Conservation (phyloP, 345 rosid species). For the Cardiospermum halicacabum region DNA sequence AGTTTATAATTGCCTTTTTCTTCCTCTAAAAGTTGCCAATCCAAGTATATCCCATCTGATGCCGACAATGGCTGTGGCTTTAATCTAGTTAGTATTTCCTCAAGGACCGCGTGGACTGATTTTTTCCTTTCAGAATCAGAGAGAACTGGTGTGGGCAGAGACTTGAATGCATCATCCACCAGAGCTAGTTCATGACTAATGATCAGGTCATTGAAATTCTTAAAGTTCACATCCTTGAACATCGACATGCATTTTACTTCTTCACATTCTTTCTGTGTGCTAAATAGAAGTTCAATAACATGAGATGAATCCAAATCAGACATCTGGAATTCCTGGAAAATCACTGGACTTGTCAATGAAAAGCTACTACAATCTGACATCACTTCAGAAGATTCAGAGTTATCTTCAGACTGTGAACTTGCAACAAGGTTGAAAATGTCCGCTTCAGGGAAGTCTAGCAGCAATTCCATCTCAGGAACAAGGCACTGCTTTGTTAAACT, state of each 20-base stretch:
- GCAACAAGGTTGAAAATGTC: slow-evolving; percentile 48
- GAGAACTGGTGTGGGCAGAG: slow-evolving; percentile 68
- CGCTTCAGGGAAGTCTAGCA: slow-evolving; percentile 28
- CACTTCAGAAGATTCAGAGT: slow-evolving; percentile 24
- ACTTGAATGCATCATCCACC: slow-evolving; percentile 66
- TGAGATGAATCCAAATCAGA: slow-evolving; percentile 43
- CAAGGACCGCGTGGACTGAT: slow-evolving; percentile 38
- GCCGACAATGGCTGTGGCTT: slow-evolving; percentile 48
- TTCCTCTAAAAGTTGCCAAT: slow-evolving; percentile 73
- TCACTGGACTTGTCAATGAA: slow-evolving; percentile 21
- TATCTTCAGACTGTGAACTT: slow-evolving; percentile 18
- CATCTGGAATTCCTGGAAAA: slow-evolving; percentile 54
- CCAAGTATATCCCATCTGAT: slow-evolving; percentile 80
- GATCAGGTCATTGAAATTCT: slow-evolving; percentile 62
- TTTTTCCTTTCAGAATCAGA: slow-evolving; percentile 34
- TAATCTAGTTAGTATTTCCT: slow-evolving; percentile 37
- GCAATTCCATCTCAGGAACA: slow-evolving; percentile 33
- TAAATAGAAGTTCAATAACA: slow-evolving; percentile 36
- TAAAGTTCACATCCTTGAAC: slow-evolving; percentile 54
- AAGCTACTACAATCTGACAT: slow-evolving; percentile 21
- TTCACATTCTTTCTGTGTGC: slow-evolving; percentile 30
- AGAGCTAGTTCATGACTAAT: slow-evolving; percentile 65
- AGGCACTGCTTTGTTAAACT: slow-evolving; percentile 35
- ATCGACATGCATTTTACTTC: slow-evolving; percentile 39
- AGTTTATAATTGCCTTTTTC: slow-evolving; percentile 35